Evolutionary conservation across 305 asterid genomes (phyloP).

Genomic region (Fraxinus baroniana): DNA sequence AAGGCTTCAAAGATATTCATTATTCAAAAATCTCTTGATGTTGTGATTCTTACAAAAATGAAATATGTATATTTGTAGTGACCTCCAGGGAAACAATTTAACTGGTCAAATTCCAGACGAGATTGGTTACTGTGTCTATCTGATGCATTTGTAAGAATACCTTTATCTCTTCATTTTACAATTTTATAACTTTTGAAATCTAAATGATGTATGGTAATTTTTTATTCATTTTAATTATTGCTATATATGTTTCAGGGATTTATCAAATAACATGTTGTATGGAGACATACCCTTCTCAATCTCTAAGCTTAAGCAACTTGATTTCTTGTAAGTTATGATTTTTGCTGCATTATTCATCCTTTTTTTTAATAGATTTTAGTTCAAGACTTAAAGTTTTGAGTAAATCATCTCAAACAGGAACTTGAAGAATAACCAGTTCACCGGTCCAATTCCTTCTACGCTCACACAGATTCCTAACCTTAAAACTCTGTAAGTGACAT

Average conservation of each 20-base stretch:
- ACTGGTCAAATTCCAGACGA: slow-evolving; percentile 94
- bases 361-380: background rate
- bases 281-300: slow-evolving; percentile 92
- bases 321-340: slow-evolving; percentile 60
- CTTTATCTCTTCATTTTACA: background rate
- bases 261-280: slow-evolving; percentile 72
- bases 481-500: slow-evolving; percentile 73
- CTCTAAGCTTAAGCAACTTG: slow-evolving; percentile 91
- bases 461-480: slow-evolving; percentile 92
- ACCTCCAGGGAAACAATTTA: slow-evolving; percentile 81
- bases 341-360: background rate
- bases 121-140: slow-evolving; percentile 72
- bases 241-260: slow-evolving; percentile 53
- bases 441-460: slow-evolving; percentile 96
- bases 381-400: background rate
- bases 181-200: background rate
- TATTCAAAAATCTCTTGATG: background rate
- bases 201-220: background rate
- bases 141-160: slow-evolving; percentile 52
- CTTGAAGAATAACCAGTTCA: slow-evolving; percentile 79
- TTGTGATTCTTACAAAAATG: background rate
- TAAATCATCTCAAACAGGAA: slow-evolving; percentile 40
- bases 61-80: slow-evolving; percentile 42
- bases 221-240: background rate
- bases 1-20: background rate